These are phyloP conservation scores for Malbranchea zuffiana DNA, from an alignment of 2,329 filamentous ascomycete species.

Conservation along the genomic window DNA sequence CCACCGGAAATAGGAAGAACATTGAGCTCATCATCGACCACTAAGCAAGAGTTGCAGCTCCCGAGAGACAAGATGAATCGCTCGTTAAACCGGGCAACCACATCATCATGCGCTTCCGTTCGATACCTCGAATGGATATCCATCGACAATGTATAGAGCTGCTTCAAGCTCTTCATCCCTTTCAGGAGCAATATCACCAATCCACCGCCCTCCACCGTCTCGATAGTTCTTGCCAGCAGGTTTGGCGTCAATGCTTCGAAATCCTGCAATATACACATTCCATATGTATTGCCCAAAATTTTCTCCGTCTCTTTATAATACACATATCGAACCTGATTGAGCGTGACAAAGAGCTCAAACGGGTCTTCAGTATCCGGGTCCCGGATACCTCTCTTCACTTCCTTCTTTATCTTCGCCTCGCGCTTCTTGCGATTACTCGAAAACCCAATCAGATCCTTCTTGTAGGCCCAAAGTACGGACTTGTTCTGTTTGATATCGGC, in stretches of 20 bases:
- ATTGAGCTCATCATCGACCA: slow-evolving; percentile 96
- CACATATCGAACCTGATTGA: slow-evolving; percentile 95
- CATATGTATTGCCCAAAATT: slow-evolving; percentile 94
- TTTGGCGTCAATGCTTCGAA: slow-evolving; percentile 99
- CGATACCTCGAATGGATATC: slow-evolving; percentile 94
- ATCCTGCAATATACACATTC: slow-evolving; percentile 96
- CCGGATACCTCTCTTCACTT: slow-evolving; percentile 87
- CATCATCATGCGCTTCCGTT: slow-evolving; percentile 90
- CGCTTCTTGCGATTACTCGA: slow-evolving; percentile 96
- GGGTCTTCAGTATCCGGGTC: slow-evolving; percentile 89
- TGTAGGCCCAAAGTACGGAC: slow-evolving; percentile 95
- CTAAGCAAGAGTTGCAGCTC: slow-evolving; percentile 87
- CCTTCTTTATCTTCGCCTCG: slow-evolving; percentile 95
- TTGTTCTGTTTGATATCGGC: slow-evolving; percentile 91
- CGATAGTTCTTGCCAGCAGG: slow-evolving; percentile 81
- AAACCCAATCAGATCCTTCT: slow-evolving; percentile 91
- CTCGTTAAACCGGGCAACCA: slow-evolving; percentile 94
- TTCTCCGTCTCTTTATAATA: slow-evolving; percentile 99
- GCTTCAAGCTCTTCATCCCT: slow-evolving; percentile 93
- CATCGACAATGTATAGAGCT: slow-evolving; percentile 95
- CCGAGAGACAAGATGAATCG: slow-evolving; percentile 90
- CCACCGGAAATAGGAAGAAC: slow-evolving; percentile 93
- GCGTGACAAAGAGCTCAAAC: slow-evolving; percentile 92
- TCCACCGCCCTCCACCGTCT: slow-evolving; percentile 94
- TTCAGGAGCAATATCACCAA: slow-evolving; percentile 83